Evolutionary conservation across 306 rosid species (phyloP).

Genomic region (Inga laurina): DNA sequence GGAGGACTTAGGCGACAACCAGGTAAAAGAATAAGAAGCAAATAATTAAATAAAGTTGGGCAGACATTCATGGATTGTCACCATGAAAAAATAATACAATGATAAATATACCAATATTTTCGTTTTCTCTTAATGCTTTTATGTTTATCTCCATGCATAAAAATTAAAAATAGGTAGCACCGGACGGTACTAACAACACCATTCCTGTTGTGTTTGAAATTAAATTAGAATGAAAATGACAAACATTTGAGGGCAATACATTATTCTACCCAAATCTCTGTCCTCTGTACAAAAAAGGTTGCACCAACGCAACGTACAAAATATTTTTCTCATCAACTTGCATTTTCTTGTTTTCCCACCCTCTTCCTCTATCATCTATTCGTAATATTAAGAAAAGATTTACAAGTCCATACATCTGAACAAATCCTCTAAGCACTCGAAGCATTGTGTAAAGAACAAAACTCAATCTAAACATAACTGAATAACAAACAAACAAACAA

Average conservation of each 20-base stretch:
- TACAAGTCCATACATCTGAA: constrained; percentile 24
- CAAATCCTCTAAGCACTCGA: constrained; percentile 19
- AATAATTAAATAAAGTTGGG: background rate
- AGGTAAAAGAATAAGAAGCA: too few relatives aligned
- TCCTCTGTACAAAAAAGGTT: background rate
- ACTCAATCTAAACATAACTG: background rate
- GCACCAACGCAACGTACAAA: background rate
- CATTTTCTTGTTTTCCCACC: background rate
- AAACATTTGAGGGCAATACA: background rate
- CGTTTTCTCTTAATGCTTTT: background rate
- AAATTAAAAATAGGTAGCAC: background rate
- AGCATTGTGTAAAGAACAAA: constrained; percentile 29
- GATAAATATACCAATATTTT: background rate
- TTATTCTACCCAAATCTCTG: background rate
- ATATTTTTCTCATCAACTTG: background rate
- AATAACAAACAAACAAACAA: background rate
- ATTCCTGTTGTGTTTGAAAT: background rate
- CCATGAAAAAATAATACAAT: background rate
- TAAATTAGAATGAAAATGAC: background rate
- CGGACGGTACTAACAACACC: background rate
- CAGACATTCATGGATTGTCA: background rate
- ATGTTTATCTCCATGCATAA: background rate
- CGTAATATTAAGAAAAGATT: constrained; percentile 26
- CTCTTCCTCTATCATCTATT: background rate
- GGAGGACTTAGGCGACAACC: too few relatives aligned